Percentiles rank a stretch among this genome's conserved stretches.
Conservation (phyloP, 2,329 filamentous ascomycete species). For the Arthrobotrys megalospora region DNA sequence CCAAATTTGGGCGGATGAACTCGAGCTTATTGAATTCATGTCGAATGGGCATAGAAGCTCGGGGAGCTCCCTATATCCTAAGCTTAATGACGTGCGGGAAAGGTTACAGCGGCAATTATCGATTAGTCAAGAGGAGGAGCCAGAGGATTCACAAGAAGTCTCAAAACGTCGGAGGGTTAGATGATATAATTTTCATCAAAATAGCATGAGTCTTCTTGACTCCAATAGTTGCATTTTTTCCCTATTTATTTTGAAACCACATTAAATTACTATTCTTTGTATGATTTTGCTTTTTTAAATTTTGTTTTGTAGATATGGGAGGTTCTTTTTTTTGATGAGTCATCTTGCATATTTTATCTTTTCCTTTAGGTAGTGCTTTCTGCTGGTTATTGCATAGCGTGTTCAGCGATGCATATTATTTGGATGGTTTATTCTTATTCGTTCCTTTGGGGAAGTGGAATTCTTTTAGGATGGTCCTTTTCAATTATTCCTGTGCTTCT, state of each 20-base stretch:
- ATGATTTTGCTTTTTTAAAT: slow-evolving; percentile 11
- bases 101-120: slow-evolving; percentile 32
- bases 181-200: background rate
- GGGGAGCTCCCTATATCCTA: slow-evolving; percentile 49
- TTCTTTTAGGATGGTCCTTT: background rate
- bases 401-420: slow-evolving; percentile 10
- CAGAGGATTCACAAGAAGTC: background rate
- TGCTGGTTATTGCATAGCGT: slow-evolving; percentile 16
- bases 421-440: slow-evolving; percentile 12
- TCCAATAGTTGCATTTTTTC: background rate
- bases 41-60: slow-evolving; percentile 45
- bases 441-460: background rate
- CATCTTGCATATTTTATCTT: slow-evolving; percentile 5
- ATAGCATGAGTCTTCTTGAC: background rate
- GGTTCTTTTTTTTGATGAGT: slow-evolving; percentile 27
- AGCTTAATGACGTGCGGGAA: slow-evolving; percentile 49
- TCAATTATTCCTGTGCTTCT: too few species aligned
- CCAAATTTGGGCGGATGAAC: slow-evolving; percentile 59
- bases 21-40: slow-evolving; percentile 61
- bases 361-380: background rate
- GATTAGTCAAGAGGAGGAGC: slow-evolving; percentile 39
- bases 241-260: background rate
- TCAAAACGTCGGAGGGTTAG: slow-evolving; percentile 28
- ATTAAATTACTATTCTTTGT: slow-evolving; percentile 21
- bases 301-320: slow-evolving; percentile 23